A percentile compares a stretch with the other conserved stretches of the same genome.
phyloP scores from a whole-genome alignment of 1,284 basidiomycete genomes.

The Coniferiporia weirii region DNA sequence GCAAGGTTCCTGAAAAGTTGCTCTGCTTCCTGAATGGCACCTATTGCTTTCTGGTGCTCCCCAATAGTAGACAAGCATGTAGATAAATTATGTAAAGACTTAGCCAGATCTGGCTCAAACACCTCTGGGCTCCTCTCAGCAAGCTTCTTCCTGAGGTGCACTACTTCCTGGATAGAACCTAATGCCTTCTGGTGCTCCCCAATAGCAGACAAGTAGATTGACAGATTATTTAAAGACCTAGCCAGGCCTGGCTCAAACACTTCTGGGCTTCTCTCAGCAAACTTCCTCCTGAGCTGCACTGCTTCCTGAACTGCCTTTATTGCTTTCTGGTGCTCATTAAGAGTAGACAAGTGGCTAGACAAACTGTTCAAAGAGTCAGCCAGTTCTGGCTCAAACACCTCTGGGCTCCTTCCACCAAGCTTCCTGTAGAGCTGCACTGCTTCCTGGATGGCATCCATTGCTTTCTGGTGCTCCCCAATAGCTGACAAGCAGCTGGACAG shows the following conservation, averaged over 20 bases:
- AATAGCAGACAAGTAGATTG: background rate
- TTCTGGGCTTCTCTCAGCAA: background rate
- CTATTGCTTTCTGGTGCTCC: background rate
- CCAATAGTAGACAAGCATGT: background rate
- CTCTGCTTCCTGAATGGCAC: background rate
- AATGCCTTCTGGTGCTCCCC: background rate
- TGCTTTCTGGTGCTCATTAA: background rate
- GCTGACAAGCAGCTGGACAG: too few species aligned
- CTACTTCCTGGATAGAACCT: background rate
- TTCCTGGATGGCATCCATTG: background rate
- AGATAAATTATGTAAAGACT: background rate
- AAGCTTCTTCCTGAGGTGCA: background rate
- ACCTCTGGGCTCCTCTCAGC: background rate
- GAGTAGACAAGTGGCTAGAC: background rate
- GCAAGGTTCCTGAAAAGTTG: background rate
- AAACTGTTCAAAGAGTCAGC: background rate
- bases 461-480: background rate
- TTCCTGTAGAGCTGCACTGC: background rate
- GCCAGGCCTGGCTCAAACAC: background rate
- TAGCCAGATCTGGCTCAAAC: background rate
- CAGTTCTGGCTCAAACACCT: background rate
- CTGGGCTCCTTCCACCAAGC: background rate
- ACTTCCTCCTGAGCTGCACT: background rate
- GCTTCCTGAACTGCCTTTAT: background rate
- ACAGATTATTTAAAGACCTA: background rate